Percentiles rank a stretch among this genome's conserved stretches.
phyloP scores from a whole-genome alignment of 345 rosid species.

The Acer campestre region DNA sequence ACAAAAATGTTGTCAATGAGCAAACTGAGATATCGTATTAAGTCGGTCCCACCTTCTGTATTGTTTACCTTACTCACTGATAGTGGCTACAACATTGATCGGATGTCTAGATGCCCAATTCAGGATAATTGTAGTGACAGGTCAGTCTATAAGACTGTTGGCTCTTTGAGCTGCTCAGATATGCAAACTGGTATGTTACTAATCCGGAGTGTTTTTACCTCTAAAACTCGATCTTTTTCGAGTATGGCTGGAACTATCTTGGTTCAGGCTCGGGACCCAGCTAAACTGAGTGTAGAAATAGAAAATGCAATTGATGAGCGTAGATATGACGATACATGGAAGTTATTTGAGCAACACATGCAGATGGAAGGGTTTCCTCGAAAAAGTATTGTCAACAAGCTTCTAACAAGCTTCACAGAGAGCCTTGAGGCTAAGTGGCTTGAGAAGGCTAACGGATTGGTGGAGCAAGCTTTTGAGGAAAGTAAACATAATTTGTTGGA shows the following conservation, averaged over 20 bases:
- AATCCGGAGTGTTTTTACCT: constrained; percentile 14
- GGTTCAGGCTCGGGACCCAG: constrained; percentile 82
- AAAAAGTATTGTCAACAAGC: constrained; percentile 63
- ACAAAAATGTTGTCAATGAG: too few species aligned
- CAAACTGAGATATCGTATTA: too few species aligned
- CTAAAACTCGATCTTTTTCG: constrained; percentile 38
- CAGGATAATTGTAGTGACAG: too few species aligned
- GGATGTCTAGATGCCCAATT: too few species aligned
- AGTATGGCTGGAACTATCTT: constrained; percentile 54
- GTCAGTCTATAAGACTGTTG: constrained; percentile 6
- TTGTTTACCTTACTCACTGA: too few species aligned
- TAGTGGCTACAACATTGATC: too few species aligned
- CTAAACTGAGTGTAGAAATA: constrained; percentile 62
- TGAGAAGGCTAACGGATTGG: constrained; percentile 62
- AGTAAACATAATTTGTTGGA: constrained; percentile 78
- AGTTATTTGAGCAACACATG: constrained; percentile 68
- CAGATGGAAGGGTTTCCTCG: constrained; percentile 86
- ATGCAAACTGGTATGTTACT: not conserved
- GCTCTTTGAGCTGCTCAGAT: constrained; percentile 9
- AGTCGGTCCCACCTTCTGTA: too few species aligned
- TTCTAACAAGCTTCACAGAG: constrained; percentile 55
- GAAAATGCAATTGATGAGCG: constrained; percentile 61
- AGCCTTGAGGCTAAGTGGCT: constrained; percentile 65
- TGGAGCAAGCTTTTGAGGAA: constrained; percentile 70
- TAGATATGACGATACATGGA: constrained; percentile 63